Percentiles rank a stretch among this genome's conserved stretches.
Evolutionary conservation across 192 early-diverging fungal species (phyloP).

Genomic region (Podila minutissima): DNA sequence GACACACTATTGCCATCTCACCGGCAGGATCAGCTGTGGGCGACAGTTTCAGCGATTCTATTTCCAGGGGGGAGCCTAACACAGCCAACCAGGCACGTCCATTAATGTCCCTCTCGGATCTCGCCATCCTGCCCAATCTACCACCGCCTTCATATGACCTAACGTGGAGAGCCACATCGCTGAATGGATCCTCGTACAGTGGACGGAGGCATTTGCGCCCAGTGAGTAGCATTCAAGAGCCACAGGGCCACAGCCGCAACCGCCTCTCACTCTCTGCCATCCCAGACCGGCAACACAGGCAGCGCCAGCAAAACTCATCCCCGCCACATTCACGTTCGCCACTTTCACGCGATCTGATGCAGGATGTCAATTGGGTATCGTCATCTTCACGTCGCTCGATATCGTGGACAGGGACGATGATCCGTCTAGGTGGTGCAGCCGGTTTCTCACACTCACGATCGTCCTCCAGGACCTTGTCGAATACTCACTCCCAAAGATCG

Average conservation of each 20-base stretch:
- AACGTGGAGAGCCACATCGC: conserved; percentile 13
- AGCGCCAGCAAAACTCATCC: not conserved
- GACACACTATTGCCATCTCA: not conserved
- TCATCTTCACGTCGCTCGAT: conserved; percentile 13
- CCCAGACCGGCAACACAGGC: conserved; percentile 7
- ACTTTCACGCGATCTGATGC: not conserved
- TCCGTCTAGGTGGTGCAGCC: not conserved
- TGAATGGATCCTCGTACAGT: not conserved
- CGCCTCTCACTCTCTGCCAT: not conserved
- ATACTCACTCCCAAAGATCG: too few relatives aligned
- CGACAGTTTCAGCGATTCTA: not conserved
- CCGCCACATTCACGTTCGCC: not conserved
- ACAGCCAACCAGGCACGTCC: not conserved
- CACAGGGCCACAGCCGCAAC: not conserved
- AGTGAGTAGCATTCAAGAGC: not conserved
- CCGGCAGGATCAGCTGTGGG: not conserved
- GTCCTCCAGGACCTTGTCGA: too few relatives aligned
- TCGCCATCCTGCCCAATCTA: not conserved
- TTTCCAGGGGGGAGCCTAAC: not conserved
- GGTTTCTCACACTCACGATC: not conserved
- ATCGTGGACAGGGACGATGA: conserved; percentile 32
- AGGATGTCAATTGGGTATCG: not conserved
- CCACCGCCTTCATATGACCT: conserved; percentile 35
- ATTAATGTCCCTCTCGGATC: not conserved
- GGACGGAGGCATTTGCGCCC: not conserved